phyloP scores from a whole-genome alignment of 371 early-diverging fungal species.

The Sporodiniella umbellata region DNA sequence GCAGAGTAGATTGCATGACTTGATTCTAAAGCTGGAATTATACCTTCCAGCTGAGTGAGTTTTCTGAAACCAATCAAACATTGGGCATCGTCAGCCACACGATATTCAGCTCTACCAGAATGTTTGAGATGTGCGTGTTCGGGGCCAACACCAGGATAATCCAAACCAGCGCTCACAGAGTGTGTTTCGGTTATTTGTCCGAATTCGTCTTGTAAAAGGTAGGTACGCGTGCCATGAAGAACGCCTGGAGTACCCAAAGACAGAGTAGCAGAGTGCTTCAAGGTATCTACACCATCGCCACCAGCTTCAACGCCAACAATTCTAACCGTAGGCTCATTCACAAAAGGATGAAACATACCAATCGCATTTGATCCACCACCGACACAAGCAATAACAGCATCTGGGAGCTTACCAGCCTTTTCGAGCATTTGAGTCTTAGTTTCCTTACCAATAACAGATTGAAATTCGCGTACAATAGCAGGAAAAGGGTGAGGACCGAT shows the following conservation, averaged over 20 bases:
- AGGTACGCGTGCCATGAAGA: slow-evolving; percentile 94
- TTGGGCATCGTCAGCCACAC: slow-evolving; percentile 81
- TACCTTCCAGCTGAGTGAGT: slow-evolving; percentile 88
- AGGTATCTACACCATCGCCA: slow-evolving; percentile 85
- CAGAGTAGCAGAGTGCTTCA: slow-evolving; percentile 88
- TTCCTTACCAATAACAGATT: slow-evolving; percentile 89
- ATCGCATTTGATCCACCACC: slow-evolving; percentile 94
- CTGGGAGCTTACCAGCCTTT: slow-evolving; percentile 83
- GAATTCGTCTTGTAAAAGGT: slow-evolving; percentile 86
- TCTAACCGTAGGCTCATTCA: slow-evolving; percentile 75
- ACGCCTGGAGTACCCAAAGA: slow-evolving; percentile 89
- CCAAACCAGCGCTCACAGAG: slow-evolving; percentile 92
- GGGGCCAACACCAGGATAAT: slow-evolving; percentile 97
- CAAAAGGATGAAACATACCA: slow-evolving; percentile 95
- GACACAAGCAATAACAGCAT: slow-evolving; percentile 93
- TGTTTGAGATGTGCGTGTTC: slow-evolving; percentile 94
- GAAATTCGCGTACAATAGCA: slow-evolving; percentile 93
- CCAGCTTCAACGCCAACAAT: slow-evolving; percentile 95
- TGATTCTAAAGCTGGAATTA: slow-evolving; percentile 94
- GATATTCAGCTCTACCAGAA: slow-evolving; percentile 82
- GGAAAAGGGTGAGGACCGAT: slow-evolving; percentile 97
- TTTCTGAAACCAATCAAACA: slow-evolving; percentile 86
- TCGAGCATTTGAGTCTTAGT: slow-evolving; percentile 80
- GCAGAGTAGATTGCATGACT: slow-evolving; percentile 91
- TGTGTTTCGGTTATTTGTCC: slow-evolving; percentile 97